Base-by-base conservation (phyloP, 495 filamentous ascomycete genomes). In the Podospora tetraspora region DNA sequence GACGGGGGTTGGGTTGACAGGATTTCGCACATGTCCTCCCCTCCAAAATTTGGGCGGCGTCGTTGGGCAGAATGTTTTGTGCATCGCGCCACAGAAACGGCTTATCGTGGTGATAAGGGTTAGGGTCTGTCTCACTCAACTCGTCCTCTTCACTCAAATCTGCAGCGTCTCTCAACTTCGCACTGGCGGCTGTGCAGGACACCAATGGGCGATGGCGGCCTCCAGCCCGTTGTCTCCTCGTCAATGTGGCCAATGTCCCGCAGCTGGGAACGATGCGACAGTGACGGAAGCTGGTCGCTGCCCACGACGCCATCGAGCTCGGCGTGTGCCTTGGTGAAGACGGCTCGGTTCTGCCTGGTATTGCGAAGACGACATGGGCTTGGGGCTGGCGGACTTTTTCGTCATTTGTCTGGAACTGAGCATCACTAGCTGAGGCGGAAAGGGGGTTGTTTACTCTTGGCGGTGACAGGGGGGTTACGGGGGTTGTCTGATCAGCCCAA, bases 11-110 rank as follows among this genome's bases (percentile, higher is more conserved):
- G 21, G 37, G 24, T 12, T n/a, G 34, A 22, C 24, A 43, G 4
- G 37, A 62, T 25, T 34, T 64, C 10, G 34, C 37, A 52, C 34
- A 43, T 43, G 34, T 63, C 37, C 34, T 34, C 61, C 22, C 56
- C 23, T 21, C 66, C 62, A 66, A 68, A 68, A 68, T 68, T 66
- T 64, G 52, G 67, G 67, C 67, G 67, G 67, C 65, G 57, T 66
- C 11, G 52, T 25, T 37, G 19, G 67, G 67, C 67, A 68, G 67
- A 68, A 68, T 68, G 30, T 68, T 68, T 57, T 68, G 52, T 58
- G 67, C 67, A 32, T 30, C 56, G 22, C 19, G 8, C 16, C 16
- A n/a, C 43, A 52, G 43, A 52, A 52, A 43, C 19, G 5, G 6
- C 19, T 52, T 52, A 52, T 52, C 43, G 1, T 1, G 0, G 2